Base-by-base conservation (phyloP, 768 basidiomycete genomes). In the Suillus luteus region DNA sequence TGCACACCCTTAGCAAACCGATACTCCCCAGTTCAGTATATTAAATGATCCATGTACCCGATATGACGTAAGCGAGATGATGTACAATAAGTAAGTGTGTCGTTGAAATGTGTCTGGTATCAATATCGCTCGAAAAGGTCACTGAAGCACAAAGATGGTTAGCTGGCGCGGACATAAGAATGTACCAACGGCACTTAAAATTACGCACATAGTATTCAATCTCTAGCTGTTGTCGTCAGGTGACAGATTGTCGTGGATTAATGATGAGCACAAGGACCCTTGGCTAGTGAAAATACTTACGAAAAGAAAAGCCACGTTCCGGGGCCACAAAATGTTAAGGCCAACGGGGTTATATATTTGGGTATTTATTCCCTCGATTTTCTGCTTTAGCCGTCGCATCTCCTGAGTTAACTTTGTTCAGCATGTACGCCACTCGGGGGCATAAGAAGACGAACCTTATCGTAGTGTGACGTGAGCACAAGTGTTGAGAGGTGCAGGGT, bases 201-300 rank as follows among this genome's bases (percentile, higher is more conserved):
- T 24, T 3, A 84, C 91, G 79, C 61, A 92, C 91, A 77, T 95
- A 95, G 78, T 95, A 95, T 71, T 98, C 96, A 64, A 98, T 92
- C 80, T 98, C 96, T 69, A 98, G 83, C 96, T 98, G 69, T 54
- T 54, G 37, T 11, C 8, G 44, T 60, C 17, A 2, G 24, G 69
- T 46, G 64, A 61, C 15, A 35, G 14, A 35, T 11, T 19, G 19
- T 54, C 33, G 14, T 9, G 55, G 35, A 62, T 59, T 43, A 64
- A 22, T 38, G 22, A 41, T 58, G 40, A 58, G 40, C 40, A 27
- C 40, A 41, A 59, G 59, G 58, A 59, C 54, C 54, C 7, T 27
- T 3, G 27, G 2, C 37, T n/a, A 17, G 14, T 43, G 58, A 61
- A 44, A 33, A 33, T 10, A 90, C 96, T 77, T 73, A 98, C 96